Conservation (phyloP, 2,329 filamentous ascomycete species). For the Curvularia verruculosa region DNA sequence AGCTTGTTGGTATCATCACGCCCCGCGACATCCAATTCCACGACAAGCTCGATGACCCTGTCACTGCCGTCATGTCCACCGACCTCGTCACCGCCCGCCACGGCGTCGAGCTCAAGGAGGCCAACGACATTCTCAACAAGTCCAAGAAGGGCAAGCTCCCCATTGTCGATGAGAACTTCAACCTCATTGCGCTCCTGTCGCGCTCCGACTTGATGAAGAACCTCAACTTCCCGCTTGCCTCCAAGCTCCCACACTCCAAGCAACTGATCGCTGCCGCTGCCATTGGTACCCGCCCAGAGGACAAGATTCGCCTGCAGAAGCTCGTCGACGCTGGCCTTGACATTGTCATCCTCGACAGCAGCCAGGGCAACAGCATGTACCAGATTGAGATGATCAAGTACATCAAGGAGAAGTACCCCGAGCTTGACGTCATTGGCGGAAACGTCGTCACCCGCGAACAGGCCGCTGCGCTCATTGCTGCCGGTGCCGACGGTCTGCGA, state of each 20-base stretch:
- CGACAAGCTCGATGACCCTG: slow-evolving; percentile 70
- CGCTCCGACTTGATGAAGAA: slow-evolving; percentile 97
- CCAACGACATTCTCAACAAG: slow-evolving; percentile 89
- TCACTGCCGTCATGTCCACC: slow-evolving; percentile 92
- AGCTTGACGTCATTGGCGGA: slow-evolving; percentile 92
- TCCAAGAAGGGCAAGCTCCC: slow-evolving; percentile 99
- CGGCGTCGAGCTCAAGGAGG: slow-evolving; percentile 83
- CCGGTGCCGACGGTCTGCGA: slow-evolving; percentile 92
- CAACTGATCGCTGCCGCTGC: slow-evolving; percentile 95
- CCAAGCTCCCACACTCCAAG: slow-evolving; percentile 95
- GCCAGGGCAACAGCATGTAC: slow-evolving; percentile 98
- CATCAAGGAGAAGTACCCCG: slow-evolving; percentile 84
- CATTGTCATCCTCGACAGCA: slow-evolving; percentile 93
- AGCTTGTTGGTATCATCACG: slow-evolving; percentile 95
- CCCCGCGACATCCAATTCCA: slow-evolving; percentile 99
- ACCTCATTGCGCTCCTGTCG: slow-evolving; percentile 63
- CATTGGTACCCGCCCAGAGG: slow-evolving; percentile 92
- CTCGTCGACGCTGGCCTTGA: slow-evolving; percentile 95
- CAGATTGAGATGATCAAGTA: slow-evolving; percentile 98
- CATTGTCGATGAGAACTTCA: slow-evolving; percentile 82
- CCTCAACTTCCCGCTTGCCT: slow-evolving; percentile 92
- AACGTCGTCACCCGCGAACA: slow-evolving; percentile 98
- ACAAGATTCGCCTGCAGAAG: slow-evolving; percentile 83
- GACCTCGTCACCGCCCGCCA: slow-evolving; percentile 86
- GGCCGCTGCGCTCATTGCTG: slow-evolving; percentile 87